Base-by-base conservation (phyloP, 2,329 filamentous ascomycete species). In the Fusarium dimerum region DNA sequence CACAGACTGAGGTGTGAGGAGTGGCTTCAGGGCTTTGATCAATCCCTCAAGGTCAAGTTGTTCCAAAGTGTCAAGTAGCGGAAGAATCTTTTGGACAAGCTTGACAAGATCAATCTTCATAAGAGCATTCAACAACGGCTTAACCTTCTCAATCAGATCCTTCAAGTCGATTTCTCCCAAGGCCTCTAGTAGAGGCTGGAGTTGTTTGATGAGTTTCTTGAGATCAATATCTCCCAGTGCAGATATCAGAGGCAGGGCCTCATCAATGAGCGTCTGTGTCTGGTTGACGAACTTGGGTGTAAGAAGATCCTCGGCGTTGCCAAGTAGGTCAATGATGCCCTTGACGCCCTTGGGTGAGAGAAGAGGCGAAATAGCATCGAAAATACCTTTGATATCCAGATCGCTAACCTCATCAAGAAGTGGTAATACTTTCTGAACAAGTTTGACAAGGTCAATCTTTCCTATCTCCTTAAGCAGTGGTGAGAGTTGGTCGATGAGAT, bases 161-260 rank as follows among this genome's bases (percentile, higher is more conserved):
- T 59, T 54, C 6, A 76, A 45, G 47, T 76, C 70, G 8, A 75
- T 64, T 3, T 63, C 55, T 5, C 65, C 64, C 0, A 77, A 59
- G 0, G 59, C 63, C n/a, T 66, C 61, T 5, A 73, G 60, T 2
- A 73, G 55, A 1, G 68, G 70, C 29, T 59, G 57, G 2, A 71
- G 54, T 18, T 70, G 66, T 11, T 56, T 48, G 40, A 71, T 55
- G 36, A 73, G 66, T 12, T 66, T 65, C 51, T 65, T 62, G 8
- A 76, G 56, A 45, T 76, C 69, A 5, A 76, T 66, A 0, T 60
- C 53, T 3, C 66, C 64, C 1, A 77, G 65, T 0, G 71, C 69
- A 1, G 62, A 65, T 5, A 76, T 54, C 1, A 77, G 57, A 0
- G 73, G 73, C 8, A 69, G 67, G 7, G 72, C 73, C 1, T 65